Conservation (phyloP, 257 asterid species). For the Cruciata laevipes region DNA sequence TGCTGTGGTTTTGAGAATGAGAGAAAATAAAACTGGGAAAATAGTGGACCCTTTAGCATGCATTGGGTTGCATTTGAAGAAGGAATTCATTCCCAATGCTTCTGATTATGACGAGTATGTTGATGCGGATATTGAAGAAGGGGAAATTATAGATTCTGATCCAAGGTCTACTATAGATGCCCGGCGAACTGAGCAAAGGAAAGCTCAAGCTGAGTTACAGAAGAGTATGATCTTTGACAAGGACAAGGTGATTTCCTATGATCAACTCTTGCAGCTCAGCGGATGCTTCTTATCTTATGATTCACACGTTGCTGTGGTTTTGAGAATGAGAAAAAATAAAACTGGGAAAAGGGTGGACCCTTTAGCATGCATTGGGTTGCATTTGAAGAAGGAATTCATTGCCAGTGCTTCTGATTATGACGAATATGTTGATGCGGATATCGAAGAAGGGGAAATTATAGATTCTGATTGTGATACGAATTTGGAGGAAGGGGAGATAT, state of each 20-base stretch:
- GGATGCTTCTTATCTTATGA: slow-evolving; percentile 20
- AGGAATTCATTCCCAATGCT: no score
- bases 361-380: slow-evolving; percentile 48
- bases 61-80: no score
- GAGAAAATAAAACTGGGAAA: no score
- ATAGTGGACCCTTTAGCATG: no score
- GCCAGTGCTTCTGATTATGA: slow-evolving; percentile 13
- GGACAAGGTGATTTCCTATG: slow-evolving; percentile 23
- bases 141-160: no score
- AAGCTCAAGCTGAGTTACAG: slow-evolving; percentile 50
- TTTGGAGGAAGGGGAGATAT: no score
- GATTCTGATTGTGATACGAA: neutral
- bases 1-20: no score
- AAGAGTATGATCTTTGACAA: slow-evolving; percentile 32
- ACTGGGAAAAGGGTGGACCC: slow-evolving; percentile 18
- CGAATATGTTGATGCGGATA: slow-evolving; percentile 18
- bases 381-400: slow-evolving; percentile 30
- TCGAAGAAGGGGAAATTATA: slow-evolving; percentile 64
- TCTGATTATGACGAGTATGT: no score
- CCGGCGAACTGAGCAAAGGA: slow-evolving; percentile 45
- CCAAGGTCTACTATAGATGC: slow-evolving; percentile 13
- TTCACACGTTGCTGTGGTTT: slow-evolving; percentile 6
- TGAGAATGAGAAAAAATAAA: neutral
- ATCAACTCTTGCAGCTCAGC: slow-evolving; percentile 45
- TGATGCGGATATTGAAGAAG: no score